These are phyloP conservation scores for Xerocomus spinulosus DNA, from an alignment of 768 basidiomycete species.

Conservation along the genomic window DNA sequence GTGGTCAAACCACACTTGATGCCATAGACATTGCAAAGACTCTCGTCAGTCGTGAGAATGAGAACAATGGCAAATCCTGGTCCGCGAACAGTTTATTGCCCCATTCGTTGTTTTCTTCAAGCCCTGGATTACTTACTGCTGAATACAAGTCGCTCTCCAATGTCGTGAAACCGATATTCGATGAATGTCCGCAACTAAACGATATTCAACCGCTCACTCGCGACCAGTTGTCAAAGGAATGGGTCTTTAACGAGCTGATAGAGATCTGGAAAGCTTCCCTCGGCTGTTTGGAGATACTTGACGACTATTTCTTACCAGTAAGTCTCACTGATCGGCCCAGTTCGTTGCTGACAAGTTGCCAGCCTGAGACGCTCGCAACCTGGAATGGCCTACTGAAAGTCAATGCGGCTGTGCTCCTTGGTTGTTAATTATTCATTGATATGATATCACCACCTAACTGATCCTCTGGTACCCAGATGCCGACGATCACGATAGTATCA, in stretches of 20 bases:
- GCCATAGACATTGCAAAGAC: constrained; percentile 48
- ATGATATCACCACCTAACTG: neutral
- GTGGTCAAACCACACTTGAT: constrained; percentile 48
- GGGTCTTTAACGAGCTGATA: constrained; percentile 50
- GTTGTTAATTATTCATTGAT: constrained; percentile 41
- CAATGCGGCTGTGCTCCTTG: constrained; percentile 44
- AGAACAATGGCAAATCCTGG: constrained; percentile 39
- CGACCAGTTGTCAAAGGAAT: constrained; percentile 51
- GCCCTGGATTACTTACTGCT: constrained; percentile 50
- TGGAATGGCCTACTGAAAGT: constrained; percentile 57
- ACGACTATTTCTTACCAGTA: constrained; percentile 48
- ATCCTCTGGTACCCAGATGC: constrained; percentile 32
- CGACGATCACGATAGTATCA: constrained; percentile 37
- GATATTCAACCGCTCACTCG: constrained; percentile 55
- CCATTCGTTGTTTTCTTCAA: constrained; percentile 49
- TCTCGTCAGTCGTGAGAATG: constrained; percentile 36
- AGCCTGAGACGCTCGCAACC: constrained; percentile 47
- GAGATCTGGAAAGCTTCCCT: constrained; percentile 50
- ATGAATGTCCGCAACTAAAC: constrained; percentile 46
- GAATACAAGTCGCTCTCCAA: constrained; percentile 46
- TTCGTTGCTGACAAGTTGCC: constrained; percentile 3
- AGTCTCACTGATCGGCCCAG: constrained; percentile 19
- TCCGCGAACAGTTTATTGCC: constrained; percentile 47
- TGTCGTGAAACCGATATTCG: constrained; percentile 49
- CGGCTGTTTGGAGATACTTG: constrained; percentile 41